Conservation (phyloP, 805 yeast genomes). For the Starmera amethionina region DNA sequence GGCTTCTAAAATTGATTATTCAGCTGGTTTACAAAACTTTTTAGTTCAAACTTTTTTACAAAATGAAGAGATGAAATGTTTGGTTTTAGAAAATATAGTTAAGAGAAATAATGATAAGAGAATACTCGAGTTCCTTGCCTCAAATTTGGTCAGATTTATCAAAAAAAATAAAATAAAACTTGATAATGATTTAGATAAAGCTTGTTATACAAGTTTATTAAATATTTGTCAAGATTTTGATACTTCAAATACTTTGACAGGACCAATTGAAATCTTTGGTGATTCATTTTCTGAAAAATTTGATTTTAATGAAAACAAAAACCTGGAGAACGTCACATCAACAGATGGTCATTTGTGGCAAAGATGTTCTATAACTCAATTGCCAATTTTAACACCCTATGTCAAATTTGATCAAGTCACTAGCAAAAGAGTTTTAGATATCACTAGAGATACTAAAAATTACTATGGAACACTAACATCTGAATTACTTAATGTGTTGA, state of each 20-base stretch:
- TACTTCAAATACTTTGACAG: conserved; percentile 1
- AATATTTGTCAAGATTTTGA: neutral
- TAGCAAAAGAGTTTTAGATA: conserved; percentile 12
- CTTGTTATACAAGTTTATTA: conserved; percentile 5
- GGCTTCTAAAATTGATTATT: neutral
- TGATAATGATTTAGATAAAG: conserved; percentile 8
- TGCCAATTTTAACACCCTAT: conserved; percentile 6
- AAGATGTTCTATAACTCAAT: conserved; percentile 14
- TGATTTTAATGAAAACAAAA: conserved; percentile 4
- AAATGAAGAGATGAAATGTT: conserved; percentile 2
- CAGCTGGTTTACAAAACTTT: conserved; percentile 6
- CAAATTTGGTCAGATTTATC: conserved; percentile 7
- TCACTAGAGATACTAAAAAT: conserved; percentile 9
- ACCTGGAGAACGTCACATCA: conserved; percentile 7
- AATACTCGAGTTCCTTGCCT: conserved; percentile 10
- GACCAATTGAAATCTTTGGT: conserved; percentile 1
- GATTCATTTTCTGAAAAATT: conserved; percentile 13
- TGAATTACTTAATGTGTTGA: conserved; percentile 5
- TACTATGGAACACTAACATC: conserved; percentile 14
- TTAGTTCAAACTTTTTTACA: conserved; percentile 2
- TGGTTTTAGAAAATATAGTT: conserved; percentile 9
- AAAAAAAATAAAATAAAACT: conserved; percentile 1
- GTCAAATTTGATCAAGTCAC: conserved; percentile 13
- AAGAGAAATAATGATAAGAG: conserved; percentile 8
- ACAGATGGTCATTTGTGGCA: conserved; percentile 12